Evolutionary conservation across 179 eudicot genomes (phyloP).

Genomic region (Beta macrorhiza): DNA sequence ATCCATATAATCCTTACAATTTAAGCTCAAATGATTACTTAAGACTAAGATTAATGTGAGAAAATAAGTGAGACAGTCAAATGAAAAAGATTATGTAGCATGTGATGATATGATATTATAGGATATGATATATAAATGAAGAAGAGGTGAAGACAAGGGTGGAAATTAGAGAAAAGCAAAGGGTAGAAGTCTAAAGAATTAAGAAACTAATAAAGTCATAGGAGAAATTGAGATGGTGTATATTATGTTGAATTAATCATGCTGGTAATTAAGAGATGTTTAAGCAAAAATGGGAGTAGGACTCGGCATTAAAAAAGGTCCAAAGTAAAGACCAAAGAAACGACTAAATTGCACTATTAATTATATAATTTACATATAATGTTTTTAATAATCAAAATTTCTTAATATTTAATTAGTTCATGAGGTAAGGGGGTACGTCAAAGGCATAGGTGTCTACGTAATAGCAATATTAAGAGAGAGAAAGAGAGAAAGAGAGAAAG

Average conservation of each 20-base stretch:
- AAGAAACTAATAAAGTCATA: conserved; percentile 14
- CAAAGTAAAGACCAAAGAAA: conserved; percentile 21
- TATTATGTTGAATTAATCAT: conserved; percentile 20
- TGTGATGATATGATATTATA: background rate
- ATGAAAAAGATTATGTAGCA: too few species aligned
- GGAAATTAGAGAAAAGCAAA: background rate
- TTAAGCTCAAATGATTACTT: too few species aligned
- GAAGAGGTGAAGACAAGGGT: conserved; percentile 21
- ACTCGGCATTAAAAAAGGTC: conserved; percentile 29
- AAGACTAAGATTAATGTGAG: too few species aligned
- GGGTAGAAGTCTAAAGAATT: conserved; percentile 15
- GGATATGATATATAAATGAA: background rate
- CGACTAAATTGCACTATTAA: conserved; percentile 6
- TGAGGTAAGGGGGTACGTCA: conserved; percentile 46
- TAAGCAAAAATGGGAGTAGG: conserved; percentile 14
- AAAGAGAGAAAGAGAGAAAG: background rate
- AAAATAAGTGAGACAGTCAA: too few species aligned
- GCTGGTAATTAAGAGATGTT: conserved; percentile 17
- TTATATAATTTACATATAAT: background rate
- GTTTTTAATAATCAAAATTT: background rate
- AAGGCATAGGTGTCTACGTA: conserved; percentile 23
- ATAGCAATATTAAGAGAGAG: background rate
- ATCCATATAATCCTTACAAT: conserved; percentile 7
- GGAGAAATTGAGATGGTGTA: conserved; percentile 1
- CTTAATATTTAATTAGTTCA: background rate